Conservation (phyloP, 441 rosid genomes). For the Corymbia calophylla region DNA sequence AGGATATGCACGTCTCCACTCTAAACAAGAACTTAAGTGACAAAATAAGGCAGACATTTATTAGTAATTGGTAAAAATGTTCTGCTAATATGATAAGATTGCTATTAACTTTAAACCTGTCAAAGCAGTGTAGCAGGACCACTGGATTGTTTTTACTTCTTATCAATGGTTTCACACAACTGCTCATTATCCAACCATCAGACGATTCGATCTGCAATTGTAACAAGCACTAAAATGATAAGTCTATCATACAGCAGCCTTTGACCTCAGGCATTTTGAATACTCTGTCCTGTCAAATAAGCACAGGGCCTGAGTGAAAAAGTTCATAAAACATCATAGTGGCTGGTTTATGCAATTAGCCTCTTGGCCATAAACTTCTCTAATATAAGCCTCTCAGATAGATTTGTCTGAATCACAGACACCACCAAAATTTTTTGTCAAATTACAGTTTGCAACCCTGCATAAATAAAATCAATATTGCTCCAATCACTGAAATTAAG, state of each 20-base stretch:
- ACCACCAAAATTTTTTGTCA: not conserved
- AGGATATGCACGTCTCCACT: slow-evolving; percentile 84
- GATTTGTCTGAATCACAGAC: not conserved
- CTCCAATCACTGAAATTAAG: not conserved
- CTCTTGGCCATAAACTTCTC: not conserved
- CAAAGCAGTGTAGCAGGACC: slow-evolving; percentile 70
- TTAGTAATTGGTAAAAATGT: not conserved
- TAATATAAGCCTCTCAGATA: not conserved
- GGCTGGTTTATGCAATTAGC: not conserved
- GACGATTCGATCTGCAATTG: slow-evolving; percentile 30
- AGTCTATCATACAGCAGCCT: not conserved
- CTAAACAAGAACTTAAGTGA: slow-evolving; percentile 77
- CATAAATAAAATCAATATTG: not conserved
- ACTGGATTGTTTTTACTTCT: slow-evolving; percentile 35
- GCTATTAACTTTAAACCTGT: slow-evolving; percentile 31
- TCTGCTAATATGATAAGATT: not conserved
- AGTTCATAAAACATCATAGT: not conserved
- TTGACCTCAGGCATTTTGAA: not conserved
- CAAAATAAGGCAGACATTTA: not conserved
- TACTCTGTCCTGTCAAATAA: not conserved
- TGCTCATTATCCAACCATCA: slow-evolving; percentile 42
- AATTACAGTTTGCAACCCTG: not conserved
- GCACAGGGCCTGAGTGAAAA: not conserved
- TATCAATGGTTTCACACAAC: slow-evolving; percentile 43
- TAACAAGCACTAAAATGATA: not conserved